These are phyloP conservation scores for Mrakia gelida DNA, from an alignment of 768 basidiomycete genomes.

Conservation along the genomic window DNA sequence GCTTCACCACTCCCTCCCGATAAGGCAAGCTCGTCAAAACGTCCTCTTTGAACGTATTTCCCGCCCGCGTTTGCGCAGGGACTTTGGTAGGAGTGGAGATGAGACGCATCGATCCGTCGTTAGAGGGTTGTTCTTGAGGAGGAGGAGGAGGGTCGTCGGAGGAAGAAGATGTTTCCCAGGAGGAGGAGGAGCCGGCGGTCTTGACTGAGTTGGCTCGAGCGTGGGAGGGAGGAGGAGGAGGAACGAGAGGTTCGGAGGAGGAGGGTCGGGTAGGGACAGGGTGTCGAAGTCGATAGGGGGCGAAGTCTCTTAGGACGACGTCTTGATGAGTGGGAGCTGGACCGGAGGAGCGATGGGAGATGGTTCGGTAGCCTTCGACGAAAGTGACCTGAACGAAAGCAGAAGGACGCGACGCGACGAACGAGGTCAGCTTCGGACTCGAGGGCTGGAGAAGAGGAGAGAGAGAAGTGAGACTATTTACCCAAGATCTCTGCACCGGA, in stretches of 20 bases:
- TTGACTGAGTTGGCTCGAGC: background rate
- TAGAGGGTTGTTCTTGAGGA: background rate
- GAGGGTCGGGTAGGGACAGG: background rate
- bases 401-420: background rate
- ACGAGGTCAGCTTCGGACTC: background rate
- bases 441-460: background rate
- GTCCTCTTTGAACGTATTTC: background rate
- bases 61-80: background rate
- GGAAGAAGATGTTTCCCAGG: background rate
- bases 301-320: background rate
- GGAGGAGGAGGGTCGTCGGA: background rate
- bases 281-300: background rate
- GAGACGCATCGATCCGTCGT: background rate
- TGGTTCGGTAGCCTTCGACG: constrained; percentile 2
- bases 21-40: background rate
- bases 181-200: background rate
- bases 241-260: background rate
- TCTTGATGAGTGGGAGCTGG: background rate
- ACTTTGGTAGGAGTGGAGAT: background rate
- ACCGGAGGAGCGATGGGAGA: background rate
- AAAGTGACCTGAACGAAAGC: background rate
- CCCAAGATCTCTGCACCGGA: background rate
- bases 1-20: background rate
- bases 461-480: background rate
- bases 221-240: background rate